These are phyloP conservation scores for Castanopsis chinensis DNA, from an alignment of 306 rosid genomes.

Conservation along the genomic window DNA sequence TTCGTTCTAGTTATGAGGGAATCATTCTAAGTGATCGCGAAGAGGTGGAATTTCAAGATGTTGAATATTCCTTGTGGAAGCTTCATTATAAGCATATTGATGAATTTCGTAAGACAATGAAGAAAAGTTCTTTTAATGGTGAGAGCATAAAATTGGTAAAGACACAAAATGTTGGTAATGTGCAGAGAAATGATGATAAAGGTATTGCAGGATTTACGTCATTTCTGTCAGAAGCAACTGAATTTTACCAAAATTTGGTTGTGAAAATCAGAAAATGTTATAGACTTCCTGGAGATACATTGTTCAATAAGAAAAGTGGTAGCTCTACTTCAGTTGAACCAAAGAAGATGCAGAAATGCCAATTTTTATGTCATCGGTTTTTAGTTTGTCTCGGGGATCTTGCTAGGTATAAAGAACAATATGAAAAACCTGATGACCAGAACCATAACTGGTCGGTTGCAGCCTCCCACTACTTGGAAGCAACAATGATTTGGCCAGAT, in stretches of 20 bases:
- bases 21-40: constrained; percentile 42
- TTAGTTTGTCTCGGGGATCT: constrained; percentile 96
- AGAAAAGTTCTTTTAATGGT: constrained; percentile 48
- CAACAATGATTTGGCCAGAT: constrained; percentile 88
- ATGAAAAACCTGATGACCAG: constrained; percentile 54
- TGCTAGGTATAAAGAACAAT: constrained; percentile 78
- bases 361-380: constrained; percentile 85
- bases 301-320: constrained; percentile 38
- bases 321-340: constrained; percentile 36
- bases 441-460: constrained; percentile 84
- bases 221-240: constrained; percentile 73
- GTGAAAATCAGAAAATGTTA: constrained; percentile 51
- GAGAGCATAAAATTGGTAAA: constrained; percentile 35
- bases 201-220: constrained; percentile 50
- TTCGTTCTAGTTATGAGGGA: constrained; percentile 67
- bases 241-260: constrained; percentile 71
- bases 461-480: constrained; percentile 83
- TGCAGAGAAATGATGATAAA: constrained; percentile 27
- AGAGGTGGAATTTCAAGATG: constrained; percentile 70
- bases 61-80: constrained; percentile 95
- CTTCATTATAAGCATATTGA: constrained; percentile 92
- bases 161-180: constrained; percentile 20
- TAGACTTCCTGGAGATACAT: constrained; percentile 57
- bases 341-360: constrained; percentile 55
- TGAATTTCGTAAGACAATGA: constrained; percentile 79